Evolutionary conservation across 1,284 basidiomycete genomes (phyloP), one percentile per base, ranked within the genome.

Genomic region (Cryptococcus amylolentus): DNA sequence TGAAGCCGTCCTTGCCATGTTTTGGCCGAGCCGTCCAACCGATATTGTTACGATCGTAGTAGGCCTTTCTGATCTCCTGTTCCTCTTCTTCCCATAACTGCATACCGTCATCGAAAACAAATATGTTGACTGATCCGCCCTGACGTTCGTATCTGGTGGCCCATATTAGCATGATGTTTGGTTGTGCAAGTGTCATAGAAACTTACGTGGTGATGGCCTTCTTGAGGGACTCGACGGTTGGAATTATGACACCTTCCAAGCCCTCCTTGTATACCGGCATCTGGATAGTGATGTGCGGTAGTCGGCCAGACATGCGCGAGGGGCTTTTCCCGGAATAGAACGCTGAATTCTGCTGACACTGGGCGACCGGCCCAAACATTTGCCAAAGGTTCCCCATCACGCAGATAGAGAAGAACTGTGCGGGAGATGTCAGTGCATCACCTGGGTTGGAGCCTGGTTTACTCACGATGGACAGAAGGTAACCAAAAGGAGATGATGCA

Each of bases 1-100:
- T 82, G 79, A 84, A 92, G 0, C 88, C 88, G 67, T 84, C 84
- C n/a, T 73, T 65, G 66, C 86, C 83, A 70, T 88, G 85, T 49
- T 81, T 81, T 5, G 90, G 89, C 49, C 90, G 84, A 18, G 89
- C 86, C 52, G 90, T 86, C 85, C 87, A 91, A 35, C 86, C 88
- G 63, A 91, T 88, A 67, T 86, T 87, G 70, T 91, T 88, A 48
- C 86, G 84, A 28, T 87, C 84, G 67, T 91, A 92, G 72, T 87
- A 91, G n/a, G 83, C 78, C 43, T 86, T 84, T 27, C 90, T 84
- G 47, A 83, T 82, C 41, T 84, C 80, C 35, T 84, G 83, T 56
- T 89, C 87, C 46, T 82, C 82, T n/a, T 81, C 79, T 54, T 79
- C 76, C 62, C 91, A 77, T 5, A 84, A 64, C 69, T 85, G 83